Conservation (phyloP, 208 protist genomes). For the Herpetomonas samuelpessoai region DNA sequence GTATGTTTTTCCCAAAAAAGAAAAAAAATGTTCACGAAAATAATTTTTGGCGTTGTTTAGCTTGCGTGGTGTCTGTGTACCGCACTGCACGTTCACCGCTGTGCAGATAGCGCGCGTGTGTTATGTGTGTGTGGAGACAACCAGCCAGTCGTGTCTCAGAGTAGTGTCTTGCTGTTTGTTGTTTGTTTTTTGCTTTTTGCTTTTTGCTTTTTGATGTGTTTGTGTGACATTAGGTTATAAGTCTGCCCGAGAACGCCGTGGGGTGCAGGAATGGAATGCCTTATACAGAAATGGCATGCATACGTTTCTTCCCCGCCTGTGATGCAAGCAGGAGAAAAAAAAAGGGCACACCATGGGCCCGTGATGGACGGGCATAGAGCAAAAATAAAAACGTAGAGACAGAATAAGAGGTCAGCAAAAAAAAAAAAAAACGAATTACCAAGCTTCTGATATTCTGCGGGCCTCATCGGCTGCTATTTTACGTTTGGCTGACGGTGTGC, state of each 20-base stretch:
- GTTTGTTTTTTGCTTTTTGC: background rate
- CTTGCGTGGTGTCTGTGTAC: background rate
- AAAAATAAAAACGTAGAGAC: constrained; percentile 10
- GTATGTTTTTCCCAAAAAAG: background rate
- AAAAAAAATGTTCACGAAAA: background rate
- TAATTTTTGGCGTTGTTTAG: background rate
- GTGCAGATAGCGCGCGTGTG: background rate
- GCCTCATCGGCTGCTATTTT: background rate
- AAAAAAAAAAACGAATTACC: background rate
- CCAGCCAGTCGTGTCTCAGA: too few relatives aligned
- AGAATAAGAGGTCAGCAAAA: constrained; percentile 2
- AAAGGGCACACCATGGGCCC: constrained; percentile 2
- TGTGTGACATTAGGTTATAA: background rate
- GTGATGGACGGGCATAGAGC: background rate
- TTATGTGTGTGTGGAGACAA: too few relatives aligned
- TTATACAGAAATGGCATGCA: background rate
- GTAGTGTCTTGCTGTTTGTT: background rate
- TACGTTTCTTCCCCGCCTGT: background rate
- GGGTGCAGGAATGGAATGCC: background rate
- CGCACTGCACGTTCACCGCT: too few relatives aligned
- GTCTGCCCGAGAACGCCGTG: background rate
- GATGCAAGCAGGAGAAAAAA: constrained; percentile 5
- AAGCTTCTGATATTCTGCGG: background rate
- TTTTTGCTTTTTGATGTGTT: background rate
- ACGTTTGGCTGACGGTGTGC: background rate